These are phyloP conservation scores for Eucalyptus tenuipes DNA, from an alignment of 345 rosid genomes.

Conservation along the genomic window DNA sequence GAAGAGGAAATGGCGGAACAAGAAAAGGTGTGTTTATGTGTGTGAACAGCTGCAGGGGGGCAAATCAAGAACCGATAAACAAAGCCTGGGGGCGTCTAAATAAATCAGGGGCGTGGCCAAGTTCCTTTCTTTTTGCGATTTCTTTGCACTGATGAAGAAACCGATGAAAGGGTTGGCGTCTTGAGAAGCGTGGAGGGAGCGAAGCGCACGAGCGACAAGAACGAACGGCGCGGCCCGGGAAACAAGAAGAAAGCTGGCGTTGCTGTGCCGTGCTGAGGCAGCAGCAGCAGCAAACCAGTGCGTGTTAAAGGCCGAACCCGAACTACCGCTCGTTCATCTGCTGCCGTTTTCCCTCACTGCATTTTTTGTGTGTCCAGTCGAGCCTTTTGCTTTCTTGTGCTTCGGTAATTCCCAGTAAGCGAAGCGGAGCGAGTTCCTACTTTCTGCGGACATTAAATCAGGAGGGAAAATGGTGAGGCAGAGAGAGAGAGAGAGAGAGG, in stretches of 20 bases:
- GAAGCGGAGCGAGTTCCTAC: background rate
- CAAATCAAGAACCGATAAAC: background rate
- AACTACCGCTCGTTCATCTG: background rate
- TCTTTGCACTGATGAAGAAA: background rate
- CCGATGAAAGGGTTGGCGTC: background rate
- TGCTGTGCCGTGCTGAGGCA: background rate
- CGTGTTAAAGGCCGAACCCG: too few relatives aligned
- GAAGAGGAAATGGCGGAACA: conserved; percentile 31
- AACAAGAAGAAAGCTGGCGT: background rate
- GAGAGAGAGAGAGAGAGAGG: background rate
- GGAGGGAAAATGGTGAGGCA: background rate
- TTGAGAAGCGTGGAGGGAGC: background rate
- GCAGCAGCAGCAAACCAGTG: background rate
- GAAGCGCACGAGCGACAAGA: background rate
- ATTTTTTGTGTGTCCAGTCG: background rate
- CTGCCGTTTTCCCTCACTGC: background rate
- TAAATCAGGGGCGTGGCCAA: background rate
- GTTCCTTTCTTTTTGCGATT: background rate
- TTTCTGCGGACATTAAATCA: background rate
- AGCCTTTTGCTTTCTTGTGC: background rate
- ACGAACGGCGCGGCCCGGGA: background rate
- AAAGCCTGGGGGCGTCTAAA: background rate
- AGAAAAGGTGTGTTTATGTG: conserved; percentile 9
- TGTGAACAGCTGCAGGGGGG: background rate
- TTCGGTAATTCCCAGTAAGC: background rate